phyloP scores from a whole-genome alignment of 2,329 filamentous ascomycete genomes.

The Phoma sp. region DNA sequence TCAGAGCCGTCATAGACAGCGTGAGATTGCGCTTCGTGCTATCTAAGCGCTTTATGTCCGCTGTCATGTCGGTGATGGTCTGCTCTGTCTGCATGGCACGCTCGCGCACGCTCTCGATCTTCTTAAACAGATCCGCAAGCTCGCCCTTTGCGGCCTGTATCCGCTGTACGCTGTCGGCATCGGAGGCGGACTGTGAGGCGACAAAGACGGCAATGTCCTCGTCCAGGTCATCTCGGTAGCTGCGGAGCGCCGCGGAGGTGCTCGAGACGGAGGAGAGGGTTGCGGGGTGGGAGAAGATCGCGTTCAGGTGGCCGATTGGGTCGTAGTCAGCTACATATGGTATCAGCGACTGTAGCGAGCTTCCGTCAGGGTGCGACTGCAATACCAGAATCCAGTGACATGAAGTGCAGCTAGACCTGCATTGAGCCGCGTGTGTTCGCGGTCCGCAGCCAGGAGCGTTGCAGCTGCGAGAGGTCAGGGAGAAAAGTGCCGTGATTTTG shows the following conservation, averaged over 20 bases:
- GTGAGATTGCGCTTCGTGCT: conserved; percentile 96
- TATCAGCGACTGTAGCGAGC: conserved; percentile 31
- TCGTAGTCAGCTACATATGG: conserved; percentile 76
- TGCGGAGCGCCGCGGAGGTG: conserved; percentile 75
- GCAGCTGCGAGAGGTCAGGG: conserved; percentile 11
- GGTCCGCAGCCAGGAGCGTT: conserved; percentile 30
- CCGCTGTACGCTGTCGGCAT: conserved; percentile 84
- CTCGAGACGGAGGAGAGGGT: conserved; percentile 77
- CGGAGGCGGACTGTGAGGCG: conserved; percentile 78
- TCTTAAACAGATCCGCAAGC: conserved; percentile 86
- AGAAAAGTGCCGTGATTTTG: background rate
- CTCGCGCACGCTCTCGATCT: conserved; percentile 90
- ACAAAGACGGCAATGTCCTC: conserved; percentile 75
- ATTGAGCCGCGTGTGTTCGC: conserved; percentile 42
- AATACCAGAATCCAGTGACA: conserved; percentile 50
- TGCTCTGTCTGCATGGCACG: conserved; percentile 91
- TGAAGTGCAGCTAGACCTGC: conserved; percentile 43
- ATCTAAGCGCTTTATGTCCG: conserved; percentile 96
- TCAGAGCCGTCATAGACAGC: conserved; percentile 95
- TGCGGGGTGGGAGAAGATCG: conserved; percentile 88
- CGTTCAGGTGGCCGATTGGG: conserved; percentile 89
- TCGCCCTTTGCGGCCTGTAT: conserved; percentile 92
- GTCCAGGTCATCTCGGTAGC: conserved; percentile 82
- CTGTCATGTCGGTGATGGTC: conserved; percentile 97
- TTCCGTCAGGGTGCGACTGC: conserved; percentile 4